Evolutionary conservation across 1,284 basidiomycete genomes (phyloP).

Genomic region (Puccinia novopanici): DNA sequence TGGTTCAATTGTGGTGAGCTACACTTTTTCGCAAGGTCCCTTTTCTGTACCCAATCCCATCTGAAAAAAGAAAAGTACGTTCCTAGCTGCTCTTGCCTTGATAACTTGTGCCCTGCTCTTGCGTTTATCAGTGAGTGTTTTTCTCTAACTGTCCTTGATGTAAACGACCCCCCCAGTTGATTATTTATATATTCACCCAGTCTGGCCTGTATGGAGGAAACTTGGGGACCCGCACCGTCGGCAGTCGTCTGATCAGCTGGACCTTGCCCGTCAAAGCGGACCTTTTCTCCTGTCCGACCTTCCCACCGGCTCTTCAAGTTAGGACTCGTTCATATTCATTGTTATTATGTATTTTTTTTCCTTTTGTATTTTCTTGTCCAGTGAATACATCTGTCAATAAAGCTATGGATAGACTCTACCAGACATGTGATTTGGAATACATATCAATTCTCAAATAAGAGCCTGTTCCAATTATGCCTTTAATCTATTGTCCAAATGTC

Average conservation of each 20-base stretch:
- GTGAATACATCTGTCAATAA: neutral
- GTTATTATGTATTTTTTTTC: neutral
- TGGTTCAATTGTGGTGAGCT: conserved; percentile 29
- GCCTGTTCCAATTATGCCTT: no score
- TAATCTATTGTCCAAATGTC: no score
- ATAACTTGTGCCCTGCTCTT: neutral
- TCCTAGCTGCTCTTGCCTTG: neutral
- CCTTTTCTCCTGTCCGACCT: neutral
- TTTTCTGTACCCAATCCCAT: neutral
- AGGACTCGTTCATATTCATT: neutral
- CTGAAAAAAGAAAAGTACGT: neutral
- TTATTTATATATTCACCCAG: neutral
- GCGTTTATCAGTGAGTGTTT: conserved; percentile 19
- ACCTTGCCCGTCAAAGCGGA: conserved; percentile 7
- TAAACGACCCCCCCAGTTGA: neutral
- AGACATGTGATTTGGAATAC: no score
- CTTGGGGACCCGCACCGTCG: neutral
- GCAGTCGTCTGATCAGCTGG: neutral
- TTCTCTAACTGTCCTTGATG: neutral
- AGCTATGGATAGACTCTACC: neutral
- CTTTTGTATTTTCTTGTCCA: neutral
- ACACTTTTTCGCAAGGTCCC: neutral
- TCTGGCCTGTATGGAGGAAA: conserved; percentile 19
- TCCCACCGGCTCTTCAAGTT: neutral
- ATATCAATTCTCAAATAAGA: no score